These are phyloP conservation scores for Rhizopogon roseolus DNA, from an alignment of 768 basidiomycete species.

Conservation along the genomic window DNA sequence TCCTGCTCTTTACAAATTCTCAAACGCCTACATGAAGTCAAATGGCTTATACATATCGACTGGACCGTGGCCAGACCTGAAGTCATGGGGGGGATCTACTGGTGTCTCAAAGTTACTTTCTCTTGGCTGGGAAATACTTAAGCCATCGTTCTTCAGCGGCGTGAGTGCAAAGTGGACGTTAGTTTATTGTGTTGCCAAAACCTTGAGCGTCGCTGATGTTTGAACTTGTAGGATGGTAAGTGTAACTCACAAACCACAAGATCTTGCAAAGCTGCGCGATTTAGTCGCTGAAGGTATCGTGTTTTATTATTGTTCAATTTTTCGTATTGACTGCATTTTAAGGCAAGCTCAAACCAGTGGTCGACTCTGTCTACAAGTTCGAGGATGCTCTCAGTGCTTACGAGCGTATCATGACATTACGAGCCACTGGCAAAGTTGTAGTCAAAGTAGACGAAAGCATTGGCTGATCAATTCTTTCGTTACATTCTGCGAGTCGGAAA, in stretches of 20 bases:
- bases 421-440: constrained; percentile 64
- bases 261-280: constrained; percentile 31
- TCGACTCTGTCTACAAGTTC: constrained; percentile 59
- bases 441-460: constrained; percentile 37
- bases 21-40: constrained; percentile 46
- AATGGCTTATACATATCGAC: constrained; percentile 50
- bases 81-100: constrained; percentile 24
- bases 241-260: constrained; percentile 26
- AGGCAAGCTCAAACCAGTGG: constrained; percentile 48
- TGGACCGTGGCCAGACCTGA: constrained; percentile 37
- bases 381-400: constrained; percentile 58
- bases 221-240: constrained; percentile 26
- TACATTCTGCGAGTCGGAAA: neutral
- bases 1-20: constrained; percentile 44
- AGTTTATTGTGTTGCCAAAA: constrained; percentile 10
- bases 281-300: constrained; percentile 39
- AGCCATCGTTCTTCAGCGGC: constrained; percentile 53
- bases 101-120: constrained; percentile 13
- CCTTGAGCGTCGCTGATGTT: neutral
- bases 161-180: constrained; percentile 42
- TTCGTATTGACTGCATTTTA: neutral
- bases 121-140: constrained; percentile 25
- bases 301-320: neutral
- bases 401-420: constrained; percentile 48
- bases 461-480: neutral